Conservation (phyloP, 2,329 filamentous ascomycete genomes). For the Tolypocladium album region DNA sequence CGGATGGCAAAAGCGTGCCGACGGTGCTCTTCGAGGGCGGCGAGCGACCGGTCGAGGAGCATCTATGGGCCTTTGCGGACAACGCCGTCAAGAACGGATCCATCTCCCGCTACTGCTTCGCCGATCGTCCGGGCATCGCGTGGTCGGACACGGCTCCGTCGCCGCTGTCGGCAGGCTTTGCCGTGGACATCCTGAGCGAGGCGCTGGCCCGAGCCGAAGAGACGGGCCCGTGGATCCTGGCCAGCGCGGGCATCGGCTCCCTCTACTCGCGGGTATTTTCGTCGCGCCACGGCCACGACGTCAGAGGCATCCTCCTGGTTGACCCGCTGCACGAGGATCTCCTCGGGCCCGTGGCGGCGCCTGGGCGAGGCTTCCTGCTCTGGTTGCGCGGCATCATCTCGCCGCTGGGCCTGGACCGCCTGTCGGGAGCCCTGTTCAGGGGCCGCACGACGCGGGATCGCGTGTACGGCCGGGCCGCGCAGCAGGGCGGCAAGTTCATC, state of each 20-base stretch:
- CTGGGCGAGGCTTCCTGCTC: constrained; percentile 67
- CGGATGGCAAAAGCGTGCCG: constrained; percentile 44
- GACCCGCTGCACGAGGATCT: constrained; percentile 86
- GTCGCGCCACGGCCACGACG: constrained; percentile 62
- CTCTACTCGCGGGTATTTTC: constrained; percentile 89
- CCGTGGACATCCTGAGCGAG: constrained; percentile 80
- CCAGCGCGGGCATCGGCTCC: constrained; percentile 76
- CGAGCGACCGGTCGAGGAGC: constrained; percentile 66
- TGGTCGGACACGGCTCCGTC: constrained; percentile 89
- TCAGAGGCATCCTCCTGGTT: constrained; percentile 73
- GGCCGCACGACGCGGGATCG: constrained; percentile 75
- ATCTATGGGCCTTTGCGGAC: constrained; percentile 71
- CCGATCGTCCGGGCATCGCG: constrained; percentile 80
- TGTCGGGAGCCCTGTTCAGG: constrained; percentile 70
- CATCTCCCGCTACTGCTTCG: constrained; percentile 87
- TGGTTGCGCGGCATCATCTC: constrained; percentile 82
- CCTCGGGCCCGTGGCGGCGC: constrained; percentile 53
- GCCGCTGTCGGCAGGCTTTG: constrained; percentile 85
- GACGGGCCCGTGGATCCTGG: constrained; percentile 77
- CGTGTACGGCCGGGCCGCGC: constrained; percentile 68
- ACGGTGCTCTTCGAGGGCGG: constrained; percentile 83
- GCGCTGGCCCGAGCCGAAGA: constrained; percentile 72
- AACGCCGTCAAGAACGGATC: constrained; percentile 67
- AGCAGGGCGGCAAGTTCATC: constrained; percentile 73
- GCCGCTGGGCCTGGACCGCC: constrained; percentile 73